These are phyloP conservation scores for Russula olivacea DNA, from an alignment of 768 basidiomycete species.

Conservation along the genomic window DNA sequence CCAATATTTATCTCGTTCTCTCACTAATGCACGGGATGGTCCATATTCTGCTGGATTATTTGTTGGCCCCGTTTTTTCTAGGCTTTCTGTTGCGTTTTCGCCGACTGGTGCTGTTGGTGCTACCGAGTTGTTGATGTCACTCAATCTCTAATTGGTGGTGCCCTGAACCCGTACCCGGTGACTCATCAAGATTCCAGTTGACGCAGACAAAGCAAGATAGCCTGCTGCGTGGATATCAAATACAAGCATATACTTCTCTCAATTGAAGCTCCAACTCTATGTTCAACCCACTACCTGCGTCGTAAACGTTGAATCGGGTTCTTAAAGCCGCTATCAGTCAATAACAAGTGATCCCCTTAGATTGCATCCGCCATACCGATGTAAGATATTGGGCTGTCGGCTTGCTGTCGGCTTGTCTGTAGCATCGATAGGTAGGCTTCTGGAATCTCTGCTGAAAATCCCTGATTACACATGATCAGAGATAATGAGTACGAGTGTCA, in stretches of 20 bases:
- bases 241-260: neutral
- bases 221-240: neutral
- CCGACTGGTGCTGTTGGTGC: neutral
- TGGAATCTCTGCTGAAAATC: slow-evolving; percentile 41
- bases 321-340: slow-evolving; percentile 28
- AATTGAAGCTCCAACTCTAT: too few relatives aligned
- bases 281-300: slow-evolving; percentile 30
- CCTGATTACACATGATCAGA: slow-evolving; percentile 29
- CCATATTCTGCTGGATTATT: neutral
- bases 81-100: neutral
- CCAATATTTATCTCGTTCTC: too few relatives aligned
- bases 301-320: slow-evolving; percentile 40
- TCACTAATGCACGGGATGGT: too few relatives aligned
- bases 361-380: slow-evolving; percentile 36
- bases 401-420: slow-evolving; percentile 29
- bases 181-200: neutral
- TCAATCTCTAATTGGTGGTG: too few relatives aligned
- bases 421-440: slow-evolving; percentile 32
- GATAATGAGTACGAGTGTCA: neutral
- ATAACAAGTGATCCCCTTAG: neutral
- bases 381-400: slow-evolving; percentile 37
- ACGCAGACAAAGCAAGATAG: neutral
- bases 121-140: too few relatives aligned
- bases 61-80: neutral
- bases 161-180: neutral